Evolutionary conservation across 345 rosid species (phyloP).

Genomic region (thale cress (Arabidopsis thaliana)): DNA sequence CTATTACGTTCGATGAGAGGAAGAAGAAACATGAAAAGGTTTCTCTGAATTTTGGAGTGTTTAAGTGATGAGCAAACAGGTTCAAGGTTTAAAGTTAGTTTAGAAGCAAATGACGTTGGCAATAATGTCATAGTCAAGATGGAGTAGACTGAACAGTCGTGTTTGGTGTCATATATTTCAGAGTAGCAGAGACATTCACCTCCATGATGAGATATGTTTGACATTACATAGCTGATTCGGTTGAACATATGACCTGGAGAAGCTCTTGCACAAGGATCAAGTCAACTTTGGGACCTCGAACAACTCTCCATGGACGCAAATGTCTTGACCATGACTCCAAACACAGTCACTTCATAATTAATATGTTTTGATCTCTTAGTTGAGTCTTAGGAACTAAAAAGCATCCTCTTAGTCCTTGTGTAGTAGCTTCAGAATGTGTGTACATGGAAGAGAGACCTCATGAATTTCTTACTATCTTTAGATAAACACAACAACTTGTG

Average conservation of each 20-base stretch:
- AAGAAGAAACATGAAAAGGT: background rate
- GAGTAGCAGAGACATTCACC: background rate
- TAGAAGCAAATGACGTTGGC: slow-evolving; percentile 9
- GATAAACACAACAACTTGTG: slow-evolving; percentile 4
- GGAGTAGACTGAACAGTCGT: background rate
- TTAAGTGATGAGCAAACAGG: background rate
- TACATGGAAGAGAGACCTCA: slow-evolving; percentile 15
- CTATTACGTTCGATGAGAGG: slow-evolving; percentile 40
- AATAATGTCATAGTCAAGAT: background rate
- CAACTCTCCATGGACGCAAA: slow-evolving; percentile 27
- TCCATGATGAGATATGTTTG: slow-evolving; percentile 13
- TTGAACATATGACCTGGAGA: slow-evolving; percentile 6
- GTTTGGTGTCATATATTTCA: slow-evolving; percentile 18
- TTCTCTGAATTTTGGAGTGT: background rate
- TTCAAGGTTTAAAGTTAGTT: slow-evolving; percentile 12
- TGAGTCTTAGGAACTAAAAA: slow-evolving; percentile 18
- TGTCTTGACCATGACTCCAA: slow-evolving; percentile 14
- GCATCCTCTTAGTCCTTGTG: background rate
- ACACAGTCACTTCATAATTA: background rate
- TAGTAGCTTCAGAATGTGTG: slow-evolving; percentile 24
- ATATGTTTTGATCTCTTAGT: slow-evolving; percentile 18
- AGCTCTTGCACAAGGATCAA: background rate
- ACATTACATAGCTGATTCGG: background rate
- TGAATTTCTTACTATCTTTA: background rate
- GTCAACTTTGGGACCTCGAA: background rate